Base-by-base conservation (phyloP, 352 stramenopile genomes). In the Phytophthora ohioensis region DNA sequence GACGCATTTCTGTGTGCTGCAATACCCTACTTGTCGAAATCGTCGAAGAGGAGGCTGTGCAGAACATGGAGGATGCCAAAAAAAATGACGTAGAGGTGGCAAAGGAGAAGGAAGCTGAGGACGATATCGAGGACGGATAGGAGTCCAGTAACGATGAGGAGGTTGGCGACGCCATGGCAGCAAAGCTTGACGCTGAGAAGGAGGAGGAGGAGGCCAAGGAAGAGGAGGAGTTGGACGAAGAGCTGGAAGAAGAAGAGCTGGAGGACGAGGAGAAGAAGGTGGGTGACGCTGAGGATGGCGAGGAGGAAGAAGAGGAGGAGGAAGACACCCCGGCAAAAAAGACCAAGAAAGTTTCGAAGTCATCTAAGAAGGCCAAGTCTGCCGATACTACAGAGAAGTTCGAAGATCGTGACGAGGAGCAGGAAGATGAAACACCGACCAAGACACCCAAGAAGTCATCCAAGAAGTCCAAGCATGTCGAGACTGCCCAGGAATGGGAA, bases 81-180 rank as follows among this genome's bases (percentile, higher is more conserved):
- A 73, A 36, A 36, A 42, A 49, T 5, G 60, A 38, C 1, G 67
- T 68, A n/a, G n/a, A 78, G 45, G 34, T 75, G 32, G 21, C 21
- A 27, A 70, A 74, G 38, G 53, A 75, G 41, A 49, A 59, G 15
- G 75, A 75, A 45, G 75, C 75, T 21, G 66, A 76, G 6, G 57
- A 66, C 10, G 75, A 79, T 5, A 58, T 80, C 10, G 48, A 67
- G 11, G 71, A 80, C 0, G 71, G 67, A 12, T 49, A 73, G 41
- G 43, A 64, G 45, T 41, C 49, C 1, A 54, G 64, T 39, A 63
- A 78, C 31, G 67, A 71, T 5, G 67, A 73, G 10, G 67, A 73
- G 39, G 34, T 75, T 1, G 57, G 63, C 5, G 59, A 79, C 8
- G 67, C 59, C 5, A 48, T 73, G 31, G 51, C 53, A 30, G 61